These are phyloP conservation scores for Fennellomyces sp. DNA, from an alignment of 371 early-diverging fungal species.

Conservation along the genomic window DNA sequence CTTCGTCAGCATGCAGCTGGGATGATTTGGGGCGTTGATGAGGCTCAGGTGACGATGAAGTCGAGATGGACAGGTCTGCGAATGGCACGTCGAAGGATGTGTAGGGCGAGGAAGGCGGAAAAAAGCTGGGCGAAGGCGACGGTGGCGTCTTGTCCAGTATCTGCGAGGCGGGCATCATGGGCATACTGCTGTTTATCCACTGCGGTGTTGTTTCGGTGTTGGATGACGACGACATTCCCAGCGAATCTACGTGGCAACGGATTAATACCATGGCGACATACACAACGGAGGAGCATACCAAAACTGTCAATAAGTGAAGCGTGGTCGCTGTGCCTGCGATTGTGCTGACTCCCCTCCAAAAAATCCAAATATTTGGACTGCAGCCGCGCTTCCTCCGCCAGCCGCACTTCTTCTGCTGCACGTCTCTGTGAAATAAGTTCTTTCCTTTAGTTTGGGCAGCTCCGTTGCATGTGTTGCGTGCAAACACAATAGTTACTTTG, in stretches of 20 bases:
- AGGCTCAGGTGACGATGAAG: slow-evolving; percentile 38
- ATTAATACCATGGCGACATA: background rate
- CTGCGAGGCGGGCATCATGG: background rate
- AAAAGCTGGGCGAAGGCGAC: slow-evolving; percentile 33
- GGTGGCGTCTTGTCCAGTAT: slow-evolving; percentile 31
- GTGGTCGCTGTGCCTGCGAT: slow-evolving; percentile 24
- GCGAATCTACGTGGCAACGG: slow-evolving; percentile 9
- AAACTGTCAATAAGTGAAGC: slow-evolving; percentile 32
- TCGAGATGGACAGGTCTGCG: slow-evolving; percentile 40
- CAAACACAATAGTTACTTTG: slow-evolving; percentile 24
- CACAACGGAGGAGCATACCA: slow-evolving; percentile 10
- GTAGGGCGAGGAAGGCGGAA: slow-evolving; percentile 31
- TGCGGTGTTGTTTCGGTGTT: background rate
- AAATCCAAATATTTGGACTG: slow-evolving; percentile 48
- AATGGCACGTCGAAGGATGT: slow-evolving; percentile 44
- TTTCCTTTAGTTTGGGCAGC: background rate
- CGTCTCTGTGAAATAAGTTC: slow-evolving; percentile 27
- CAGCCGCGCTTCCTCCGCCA: slow-evolving; percentile 45
- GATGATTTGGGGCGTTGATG: background rate
- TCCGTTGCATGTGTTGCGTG: background rate
- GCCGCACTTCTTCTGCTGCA: slow-evolving; percentile 47
- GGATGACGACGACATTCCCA: slow-evolving; percentile 15
- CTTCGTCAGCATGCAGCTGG: background rate
- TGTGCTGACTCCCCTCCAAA: slow-evolving; percentile 24
- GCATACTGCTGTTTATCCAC: background rate